Evolutionary conservation across 2,329 filamentous ascomycete species (phyloP).

Genomic region (Cercospora sojina): DNA sequence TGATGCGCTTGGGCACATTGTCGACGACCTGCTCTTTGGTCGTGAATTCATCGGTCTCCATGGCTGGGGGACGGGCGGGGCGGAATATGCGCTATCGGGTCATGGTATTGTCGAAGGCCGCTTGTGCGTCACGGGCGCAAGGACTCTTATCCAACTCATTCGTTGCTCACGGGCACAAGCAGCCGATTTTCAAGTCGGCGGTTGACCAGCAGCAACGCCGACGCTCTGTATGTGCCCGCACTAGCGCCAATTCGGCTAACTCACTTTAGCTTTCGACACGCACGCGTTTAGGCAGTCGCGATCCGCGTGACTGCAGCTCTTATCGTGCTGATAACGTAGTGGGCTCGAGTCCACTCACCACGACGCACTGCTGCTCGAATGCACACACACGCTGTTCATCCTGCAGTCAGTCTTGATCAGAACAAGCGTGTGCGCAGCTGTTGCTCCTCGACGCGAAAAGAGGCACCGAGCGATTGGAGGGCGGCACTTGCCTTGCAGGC

Average conservation of each 20-base stretch:
- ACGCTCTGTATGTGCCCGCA: not conserved
- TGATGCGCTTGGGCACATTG: conserved; percentile 85
- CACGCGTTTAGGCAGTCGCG: conserved; percentile 8
- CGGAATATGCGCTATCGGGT: conserved; percentile 16
- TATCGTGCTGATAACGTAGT: conserved; percentile 1
- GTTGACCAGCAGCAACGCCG: conserved; percentile 5
- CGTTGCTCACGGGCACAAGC: not conserved
- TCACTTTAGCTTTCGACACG: not conserved
- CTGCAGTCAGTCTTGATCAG: not conserved
- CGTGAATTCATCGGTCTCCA: conserved; percentile 28
- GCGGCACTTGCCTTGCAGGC: not conserved
- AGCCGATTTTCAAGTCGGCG: not conserved
- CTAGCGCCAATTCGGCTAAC: not conserved
- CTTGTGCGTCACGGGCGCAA: not conserved
- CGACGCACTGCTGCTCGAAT: not conserved
- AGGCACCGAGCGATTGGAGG: not conserved
- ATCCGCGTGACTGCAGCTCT: conserved; percentile 11
- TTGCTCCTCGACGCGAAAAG: not conserved
- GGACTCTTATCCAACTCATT: conserved; percentile 8
- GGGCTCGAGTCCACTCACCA: not conserved
- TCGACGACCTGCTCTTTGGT: conserved; percentile 86
- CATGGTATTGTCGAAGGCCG: conserved; percentile 14
- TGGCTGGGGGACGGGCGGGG: conserved; percentile 3
- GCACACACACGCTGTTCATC: not conserved
- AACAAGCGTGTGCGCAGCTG: not conserved